Evolutionary conservation across 768 basidiomycete genomes (phyloP), one percentile per base, ranked within the genome.

Genomic region (Lactifluus piperatus): DNA sequence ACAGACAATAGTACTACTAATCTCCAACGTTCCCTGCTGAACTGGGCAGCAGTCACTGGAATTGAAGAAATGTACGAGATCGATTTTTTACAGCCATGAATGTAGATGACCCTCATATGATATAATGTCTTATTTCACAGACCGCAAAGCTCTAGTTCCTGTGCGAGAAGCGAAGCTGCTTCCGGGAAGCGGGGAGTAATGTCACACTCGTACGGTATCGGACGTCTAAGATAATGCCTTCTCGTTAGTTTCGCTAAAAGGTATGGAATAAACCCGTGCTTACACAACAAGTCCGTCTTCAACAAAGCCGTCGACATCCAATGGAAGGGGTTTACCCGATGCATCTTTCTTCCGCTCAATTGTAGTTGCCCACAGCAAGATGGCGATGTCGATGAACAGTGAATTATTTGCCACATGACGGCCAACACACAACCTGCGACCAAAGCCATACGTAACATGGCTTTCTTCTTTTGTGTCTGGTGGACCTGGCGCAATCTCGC

Each of bases 261-360:
- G 22, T 22, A n/a, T 26, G 27, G 18, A 26, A 11, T 41, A 5
- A 22, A 16, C n/a, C 51, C 9, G 30, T 20, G 45, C 62, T 63
- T 51, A 63, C 62, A 63, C 62, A 24, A 63, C 62, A 13, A 63
- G 62, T 27, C 62, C 62, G 14, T 55, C 58, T 51, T 63, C 62
- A n/a, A 63, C 58, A 27, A 60, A 63, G 7, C 62, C 62, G 36
- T 63, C 62, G 39, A 63, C 58, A n/a, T 63, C 50, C 11, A 62
- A 34, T 11, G 57, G 51, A 27, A 62, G 57, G 2, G 16, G 29
- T 24, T 47, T 43, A 4, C 62, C 62, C 9, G 48, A 50, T 7
- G 43, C 44, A 18, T 62, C 54, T 20, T 56, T 62, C 49, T 59
- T 58, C 26, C 57, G 52, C 41, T 60, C 51, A n/a, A 63, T 55